Evolutionary conservation across 495 filamentous ascomycete genomes (phyloP), one percentile per base, ranked within the genome.

Genomic region (Copromyces sp.): DNA sequence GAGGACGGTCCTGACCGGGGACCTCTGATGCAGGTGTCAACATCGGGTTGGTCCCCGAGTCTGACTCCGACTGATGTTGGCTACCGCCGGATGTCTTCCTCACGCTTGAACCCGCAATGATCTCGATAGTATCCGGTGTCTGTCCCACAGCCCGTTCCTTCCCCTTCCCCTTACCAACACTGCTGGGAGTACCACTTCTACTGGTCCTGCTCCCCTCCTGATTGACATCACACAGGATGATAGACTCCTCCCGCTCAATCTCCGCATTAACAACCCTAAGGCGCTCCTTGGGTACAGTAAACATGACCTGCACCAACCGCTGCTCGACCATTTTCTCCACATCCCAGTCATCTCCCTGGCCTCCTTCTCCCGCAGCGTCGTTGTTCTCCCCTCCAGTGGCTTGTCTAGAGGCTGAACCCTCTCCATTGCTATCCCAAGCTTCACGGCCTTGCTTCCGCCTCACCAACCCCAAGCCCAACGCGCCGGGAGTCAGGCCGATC

Each of bases 271-370:
- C 94, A 14, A 98, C 93, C 69, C 95, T 84, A 75, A 98, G 78
- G 79, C 86, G 88, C 82, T 94, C 91, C 79, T 89, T 91, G 68
- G 95, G 95, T 72, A 97, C 93, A 1, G 94, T 97, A 80, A 96
- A 98, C 84, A 96, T 96, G 74, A 96, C 88, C 82, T 98, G 95
- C 73, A 98, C 94, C 17, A 93, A 86, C 59, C 94, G 81, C 69
- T 87, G 88, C 81, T 94, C 90, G 2, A 92, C 91, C 7, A 93
- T 93, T 61, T 87, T 87, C 79, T 98, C 95, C 41, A 97, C 87
- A 77, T 97, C 94, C 94, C 94, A 97, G 69, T 97, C 94, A 5
- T 89, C 77, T 39, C 77, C 74, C 11, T 77, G 73, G 41, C 74
- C 74, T 4, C 75, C 73, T n/a, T 37, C 69, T 29, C 72, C 59